Conservation (phyloP, 2,329 filamentous ascomycete genomes). For the Verticillium isaacii region DNA sequence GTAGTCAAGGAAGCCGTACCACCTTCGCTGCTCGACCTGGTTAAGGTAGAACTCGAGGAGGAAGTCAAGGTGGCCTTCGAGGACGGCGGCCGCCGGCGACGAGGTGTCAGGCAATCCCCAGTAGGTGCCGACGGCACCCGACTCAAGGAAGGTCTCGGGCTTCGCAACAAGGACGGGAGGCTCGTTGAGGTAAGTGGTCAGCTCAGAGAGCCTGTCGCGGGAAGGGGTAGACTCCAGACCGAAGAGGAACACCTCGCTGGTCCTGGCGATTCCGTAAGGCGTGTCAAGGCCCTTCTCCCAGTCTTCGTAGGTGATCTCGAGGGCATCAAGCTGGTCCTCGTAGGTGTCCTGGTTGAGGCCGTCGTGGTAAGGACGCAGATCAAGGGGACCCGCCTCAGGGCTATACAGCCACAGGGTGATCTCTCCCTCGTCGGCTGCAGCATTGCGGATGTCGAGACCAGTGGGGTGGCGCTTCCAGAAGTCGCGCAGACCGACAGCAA, state of each 20-base stretch:
- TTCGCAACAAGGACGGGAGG: constrained; percentile 47
- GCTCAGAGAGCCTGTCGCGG: constrained; percentile 34
- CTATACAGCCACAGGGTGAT: constrained; percentile 59
- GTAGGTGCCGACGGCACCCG: constrained; percentile 48
- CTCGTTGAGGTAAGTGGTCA: constrained; percentile 41
- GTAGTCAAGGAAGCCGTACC: constrained; percentile 61
- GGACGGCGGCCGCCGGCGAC: constrained; percentile 22
- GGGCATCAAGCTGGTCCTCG: constrained; percentile 51
- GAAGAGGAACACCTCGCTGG: constrained; percentile 51
- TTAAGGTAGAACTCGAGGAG: constrained; percentile 49
- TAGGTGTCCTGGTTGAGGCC: constrained; percentile 52
- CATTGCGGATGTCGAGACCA: constrained; percentile 49
- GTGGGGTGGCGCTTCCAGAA: constrained; percentile 63
- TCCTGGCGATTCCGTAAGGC: constrained; percentile 52
- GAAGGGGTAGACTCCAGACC: constrained; percentile 49
- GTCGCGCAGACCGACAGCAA: constrained; percentile 53
- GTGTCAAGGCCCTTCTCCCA: constrained; percentile 51
- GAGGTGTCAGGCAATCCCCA: constrained; percentile 39
- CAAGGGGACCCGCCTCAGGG: constrained; percentile 49
- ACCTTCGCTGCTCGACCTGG: constrained; percentile 52
- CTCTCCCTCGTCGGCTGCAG: constrained; percentile 40
- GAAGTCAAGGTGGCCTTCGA: constrained; percentile 51
- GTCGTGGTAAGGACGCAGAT: constrained; percentile 54
- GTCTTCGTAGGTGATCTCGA: constrained; percentile 61
- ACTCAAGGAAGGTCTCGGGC: constrained; percentile 43